phyloP scores from a whole-genome alignment of 495 filamentous ascomycete species.

The Staphylotrichum tortipilum region DNA sequence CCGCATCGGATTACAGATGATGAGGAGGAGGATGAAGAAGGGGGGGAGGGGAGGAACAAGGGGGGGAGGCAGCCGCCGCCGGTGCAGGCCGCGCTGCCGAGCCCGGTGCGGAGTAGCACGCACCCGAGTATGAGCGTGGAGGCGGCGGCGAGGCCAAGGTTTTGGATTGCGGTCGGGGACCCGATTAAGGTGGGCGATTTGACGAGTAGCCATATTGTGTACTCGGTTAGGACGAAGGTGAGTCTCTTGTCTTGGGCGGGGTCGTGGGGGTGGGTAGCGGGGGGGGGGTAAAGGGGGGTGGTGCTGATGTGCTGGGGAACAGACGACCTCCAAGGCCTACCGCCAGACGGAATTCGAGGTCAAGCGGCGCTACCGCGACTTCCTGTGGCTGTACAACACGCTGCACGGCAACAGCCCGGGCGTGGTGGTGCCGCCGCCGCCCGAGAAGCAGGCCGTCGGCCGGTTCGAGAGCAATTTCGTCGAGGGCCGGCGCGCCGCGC shows the following conservation, averaged over 20 bases:
- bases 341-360: constrained; percentile 84
- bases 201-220: constrained; percentile 95
- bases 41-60: neutral
- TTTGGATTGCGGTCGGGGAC: constrained; percentile 90
- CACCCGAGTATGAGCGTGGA: constrained; percentile 81
- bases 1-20: constrained; percentile 57
- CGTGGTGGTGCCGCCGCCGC: constrained; percentile 88
- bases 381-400: constrained; percentile 92
- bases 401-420: constrained; percentile 92
- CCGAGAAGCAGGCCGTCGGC: constrained; percentile 95
- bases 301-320: neutral
- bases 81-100: constrained; percentile 56
- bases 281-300: neutral
- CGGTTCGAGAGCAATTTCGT: constrained; percentile 97
- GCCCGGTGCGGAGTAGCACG: constrained; percentile 48
- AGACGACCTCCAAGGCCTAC: constrained; percentile 96
- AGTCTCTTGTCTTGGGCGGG: neutral
- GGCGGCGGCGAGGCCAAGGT: constrained; percentile 81
- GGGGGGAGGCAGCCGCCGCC: constrained; percentile 60
- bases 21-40: constrained; percentile 44
- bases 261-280: no score
- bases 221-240: constrained; percentile 91
- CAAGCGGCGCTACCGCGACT: constrained; percentile 88
- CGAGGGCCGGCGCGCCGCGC: constrained; percentile 76
- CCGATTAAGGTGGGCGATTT: constrained; percentile 96